Base-by-base conservation (phyloP, 192 early-diverging fungal species). In the Dimargaris xerosporica region DNA sequence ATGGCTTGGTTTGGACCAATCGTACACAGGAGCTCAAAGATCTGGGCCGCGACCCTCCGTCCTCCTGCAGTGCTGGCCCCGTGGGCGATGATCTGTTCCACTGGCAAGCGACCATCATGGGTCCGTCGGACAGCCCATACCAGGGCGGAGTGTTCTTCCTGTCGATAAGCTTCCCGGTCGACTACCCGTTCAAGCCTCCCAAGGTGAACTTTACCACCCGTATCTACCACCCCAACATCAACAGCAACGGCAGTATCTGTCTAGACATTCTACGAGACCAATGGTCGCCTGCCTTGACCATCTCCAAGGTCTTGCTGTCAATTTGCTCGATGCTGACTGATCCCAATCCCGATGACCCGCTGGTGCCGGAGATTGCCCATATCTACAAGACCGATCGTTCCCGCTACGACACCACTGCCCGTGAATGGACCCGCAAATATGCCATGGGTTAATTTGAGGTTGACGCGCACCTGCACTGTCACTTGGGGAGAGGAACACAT, bases 71-170 rank as follows among this genome's bases (percentile, higher is more conserved):
- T 73, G 96, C 94, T 45, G 96, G 96, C 30, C 96, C 96, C 55
- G 82, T 87, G 55, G 90, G 88, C 39, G 96, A 96, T 28, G 93
- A 85, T 69, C 64, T 88, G 63, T 90, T 91, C 77, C 90, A 93
- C 73, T 96, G 93, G 89, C 89, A 98, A 74, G 96, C 96, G 30
- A 96, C 93, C 52, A 96, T 98, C 65, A 93, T 98, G 85, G 96
- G 96, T 51, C 96, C 96, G 44, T 89, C 39, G 46, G 90, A 90
- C 71, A 90, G 90, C 34, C 90, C 89, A 65, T 98, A 96, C 71
- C 77, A 80, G 62, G 86, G 82, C 42, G 94, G 91, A 21, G 62
- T 73, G 21, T 98, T 94, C 73, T 68, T 62, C 64, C 96, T 98
- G 66, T 80, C 76, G 7, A 88, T 98, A 62, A 78, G 80, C 4